These are phyloP conservation scores for Leptodermis oblonga DNA, from an alignment of 257 asterid species.

Conservation along the genomic window DNA sequence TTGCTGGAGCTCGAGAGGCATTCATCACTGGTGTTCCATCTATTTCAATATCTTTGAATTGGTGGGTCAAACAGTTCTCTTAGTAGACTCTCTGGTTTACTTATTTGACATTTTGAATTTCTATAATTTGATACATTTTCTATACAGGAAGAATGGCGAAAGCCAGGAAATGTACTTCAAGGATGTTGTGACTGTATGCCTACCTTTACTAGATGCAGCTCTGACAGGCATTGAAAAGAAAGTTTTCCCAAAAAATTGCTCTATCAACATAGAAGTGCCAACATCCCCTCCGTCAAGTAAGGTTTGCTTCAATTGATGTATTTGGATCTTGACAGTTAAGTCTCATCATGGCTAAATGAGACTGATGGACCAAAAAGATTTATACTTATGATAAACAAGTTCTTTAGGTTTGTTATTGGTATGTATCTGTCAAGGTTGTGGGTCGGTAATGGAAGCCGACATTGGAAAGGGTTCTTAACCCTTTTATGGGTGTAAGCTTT, in stretches of 20 bases:
- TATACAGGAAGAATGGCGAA: conserved; percentile 67
- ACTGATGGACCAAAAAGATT: neutral
- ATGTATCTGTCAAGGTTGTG: too few relatives aligned
- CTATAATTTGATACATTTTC: conserved; percentile 16
- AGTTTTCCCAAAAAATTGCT: conserved; percentile 66
- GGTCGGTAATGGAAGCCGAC: too few relatives aligned
- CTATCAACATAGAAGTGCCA: conserved; percentile 68
- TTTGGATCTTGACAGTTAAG: neutral
- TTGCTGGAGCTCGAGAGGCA: conserved; percentile 99
- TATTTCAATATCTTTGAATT: conserved; percentile 81
- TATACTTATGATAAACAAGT: neutral
- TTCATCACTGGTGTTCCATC: conserved; percentile 82
- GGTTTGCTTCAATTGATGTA: conserved; percentile 35
- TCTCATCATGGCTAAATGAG: too few relatives aligned
- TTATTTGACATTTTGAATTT: conserved; percentile 3
- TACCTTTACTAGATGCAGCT: conserved; percentile 74
- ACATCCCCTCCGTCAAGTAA: conserved; percentile 67
- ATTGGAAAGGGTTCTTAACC: too few relatives aligned
- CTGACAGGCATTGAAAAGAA: conserved; percentile 76
- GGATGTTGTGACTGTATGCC: conserved; percentile 80
- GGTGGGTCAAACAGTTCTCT: conserved; percentile 45
- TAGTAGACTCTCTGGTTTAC: neutral
- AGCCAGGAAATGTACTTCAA: conserved; percentile 81
- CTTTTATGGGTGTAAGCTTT: too few relatives aligned
- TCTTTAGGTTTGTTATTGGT: neutral